Evolutionary conservation across 106 monocot genomes (phyloP), one percentile per base, ranked within the genome.

Genomic region (Dendrobium nobile): DNA sequence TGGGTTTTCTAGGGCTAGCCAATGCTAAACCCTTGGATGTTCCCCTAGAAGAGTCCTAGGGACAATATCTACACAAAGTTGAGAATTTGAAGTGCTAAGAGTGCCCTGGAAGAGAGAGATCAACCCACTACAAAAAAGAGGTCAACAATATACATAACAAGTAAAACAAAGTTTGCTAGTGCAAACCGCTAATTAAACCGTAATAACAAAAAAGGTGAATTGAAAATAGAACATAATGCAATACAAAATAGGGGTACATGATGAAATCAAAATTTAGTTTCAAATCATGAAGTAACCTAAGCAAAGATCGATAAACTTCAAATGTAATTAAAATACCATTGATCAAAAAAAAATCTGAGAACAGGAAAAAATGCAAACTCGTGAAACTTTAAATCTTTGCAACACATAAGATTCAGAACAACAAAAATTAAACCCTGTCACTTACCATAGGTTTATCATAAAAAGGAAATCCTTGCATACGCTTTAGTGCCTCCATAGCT

Each of bases 381-480:
- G 31, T 33, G 61, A 19, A 61, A 22, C n/a, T 61, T 61, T 10
- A 70, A 70, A 28, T 70, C 33, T 70, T 70, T 4, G 33, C 27
- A 70, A 37, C 64, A 64, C 1, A 5, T 64, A 24, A 64, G 64
- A 64, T 22, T 8, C 64, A 64, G 24, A 64, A 64, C n/a, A 64
- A 24, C 5, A 22, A 70, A 70, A 13, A 10, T 70, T 33, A 31
- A 70, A 2, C 26, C 64, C 33, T 15, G 41, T 13, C 47, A 85
- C 77, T 82, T 64, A 95, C 95, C 96, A 97, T 97, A 61, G 92
- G 90, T 75, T 97, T 97, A 48, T 97, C 90, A 80, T 97, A 92
- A 82, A 97, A 97, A 47, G 96, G 94, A 78, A 97, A 93, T 37
- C 90, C 90, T 86, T 96, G 96, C 93, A 96, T 96, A 47, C 87